Conservation (phyloP, 2,329 filamentous ascomycete genomes). For the Rhinocladiella similis region DNA sequence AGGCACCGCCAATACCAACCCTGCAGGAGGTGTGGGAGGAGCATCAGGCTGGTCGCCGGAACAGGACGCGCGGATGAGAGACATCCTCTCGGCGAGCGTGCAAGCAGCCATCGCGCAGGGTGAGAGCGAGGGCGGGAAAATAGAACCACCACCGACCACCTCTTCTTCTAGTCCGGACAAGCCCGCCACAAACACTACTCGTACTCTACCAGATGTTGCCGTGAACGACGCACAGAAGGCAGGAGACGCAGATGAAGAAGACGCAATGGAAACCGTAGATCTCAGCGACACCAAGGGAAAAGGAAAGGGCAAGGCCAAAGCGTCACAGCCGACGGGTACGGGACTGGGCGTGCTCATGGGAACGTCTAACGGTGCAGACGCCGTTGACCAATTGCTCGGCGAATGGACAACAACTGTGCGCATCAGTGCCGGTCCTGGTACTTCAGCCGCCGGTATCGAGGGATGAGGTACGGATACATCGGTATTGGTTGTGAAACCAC, state of each 20-base stretch:
- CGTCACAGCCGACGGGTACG: background rate
- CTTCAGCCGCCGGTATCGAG: too few species aligned
- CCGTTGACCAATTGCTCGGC: slow-evolving; percentile 6
- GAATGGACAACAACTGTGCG: slow-evolving; percentile 10
- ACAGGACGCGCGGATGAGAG: background rate
- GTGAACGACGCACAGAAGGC: too few species aligned
- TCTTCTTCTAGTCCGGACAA: background rate
- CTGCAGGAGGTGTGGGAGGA: background rate
- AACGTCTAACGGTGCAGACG: background rate
- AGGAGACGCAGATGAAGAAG: background rate
- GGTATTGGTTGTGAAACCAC: too few species aligned
- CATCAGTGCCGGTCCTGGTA: background rate
- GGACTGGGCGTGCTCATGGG: background rate
- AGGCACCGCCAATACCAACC: too few species aligned
- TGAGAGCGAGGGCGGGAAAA: background rate
- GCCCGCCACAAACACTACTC: too few species aligned
- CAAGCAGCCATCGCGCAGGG: background rate
- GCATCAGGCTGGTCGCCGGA: background rate
- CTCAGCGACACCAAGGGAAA: background rate
- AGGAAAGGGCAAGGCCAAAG: slow-evolving; percentile 1
- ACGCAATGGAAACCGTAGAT: background rate
- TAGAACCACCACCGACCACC: background rate
- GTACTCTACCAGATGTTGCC: too few species aligned
- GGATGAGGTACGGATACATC: too few species aligned
- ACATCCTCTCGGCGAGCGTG: background rate